Evolutionary conservation across 805 yeast genomes (phyloP).

Genomic region (Lipomyces starkeyi): DNA sequence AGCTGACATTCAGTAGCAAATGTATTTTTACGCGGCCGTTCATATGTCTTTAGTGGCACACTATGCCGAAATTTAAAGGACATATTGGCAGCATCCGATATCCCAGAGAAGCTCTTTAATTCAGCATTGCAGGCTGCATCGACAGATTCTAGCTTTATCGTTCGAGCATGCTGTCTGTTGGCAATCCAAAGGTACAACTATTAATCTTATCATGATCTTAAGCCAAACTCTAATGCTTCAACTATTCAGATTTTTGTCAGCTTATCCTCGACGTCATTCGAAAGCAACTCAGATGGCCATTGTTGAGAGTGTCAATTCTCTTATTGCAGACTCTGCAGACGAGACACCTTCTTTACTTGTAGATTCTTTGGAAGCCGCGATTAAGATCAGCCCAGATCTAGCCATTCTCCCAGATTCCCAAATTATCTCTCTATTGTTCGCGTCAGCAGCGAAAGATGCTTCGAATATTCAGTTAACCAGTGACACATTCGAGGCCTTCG

Average conservation of each 20-base stretch:
- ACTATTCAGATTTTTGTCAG: slow-evolving; percentile 20
- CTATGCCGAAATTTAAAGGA: slow-evolving; percentile 23
- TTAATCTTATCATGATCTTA: not conserved
- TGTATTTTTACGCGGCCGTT: slow-evolving; percentile 34
- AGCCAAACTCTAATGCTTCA: not conserved
- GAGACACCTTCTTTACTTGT: slow-evolving; percentile 77
- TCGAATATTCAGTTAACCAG: slow-evolving; percentile 71
- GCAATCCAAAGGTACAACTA: slow-evolving; percentile 19
- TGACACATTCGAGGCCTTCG: slow-evolving; percentile 73
- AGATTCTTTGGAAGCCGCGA: slow-evolving; percentile 68
- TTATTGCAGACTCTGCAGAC: slow-evolving; percentile 71
- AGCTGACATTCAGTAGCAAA: slow-evolving; percentile 4
- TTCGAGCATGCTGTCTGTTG: slow-evolving; percentile 34
- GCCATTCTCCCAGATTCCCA: slow-evolving; percentile 45
- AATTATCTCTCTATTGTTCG: slow-evolving; percentile 62
- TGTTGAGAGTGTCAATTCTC: slow-evolving; percentile 50
- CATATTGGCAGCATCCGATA: not conserved
- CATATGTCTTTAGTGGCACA: slow-evolving; percentile 34
- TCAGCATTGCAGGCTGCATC: slow-evolving; percentile 24
- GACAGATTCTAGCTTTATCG: slow-evolving; percentile 30
- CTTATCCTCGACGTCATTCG: slow-evolving; percentile 35
- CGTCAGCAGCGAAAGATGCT: slow-evolving; percentile 72
- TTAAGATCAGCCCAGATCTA: slow-evolving; percentile 54
- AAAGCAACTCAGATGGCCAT: slow-evolving; percentile 41
- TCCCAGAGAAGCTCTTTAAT: slow-evolving; percentile 23